A percentile compares a stretch with the other conserved stretches of the same genome.
Conservation (phyloP, 2,329 filamentous ascomycete genomes). For the Graphilbum ipis-grandicollis region DNA sequence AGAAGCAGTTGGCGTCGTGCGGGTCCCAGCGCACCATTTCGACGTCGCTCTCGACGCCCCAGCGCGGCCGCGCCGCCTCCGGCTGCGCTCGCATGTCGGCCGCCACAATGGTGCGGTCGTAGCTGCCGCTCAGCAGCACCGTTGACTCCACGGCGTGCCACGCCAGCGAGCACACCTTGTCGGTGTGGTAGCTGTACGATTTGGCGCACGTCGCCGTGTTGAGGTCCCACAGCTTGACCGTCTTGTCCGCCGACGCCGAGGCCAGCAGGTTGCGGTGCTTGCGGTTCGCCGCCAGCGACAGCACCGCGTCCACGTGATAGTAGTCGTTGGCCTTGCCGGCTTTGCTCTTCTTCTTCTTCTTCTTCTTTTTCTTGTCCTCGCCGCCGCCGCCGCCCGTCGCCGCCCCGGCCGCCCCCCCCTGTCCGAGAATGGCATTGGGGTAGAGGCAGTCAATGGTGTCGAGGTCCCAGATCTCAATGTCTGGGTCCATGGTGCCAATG, state of each 20-base stretch:
- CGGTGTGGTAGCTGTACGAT: conserved; percentile 88
- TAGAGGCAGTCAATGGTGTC: conserved; percentile 97
- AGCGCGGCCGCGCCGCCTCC: conserved; percentile 62
- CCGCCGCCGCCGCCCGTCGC: conserved; percentile 9
- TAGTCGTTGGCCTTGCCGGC: conserved; percentile 73
- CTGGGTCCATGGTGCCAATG: conserved; percentile 91
- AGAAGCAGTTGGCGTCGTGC: conserved; percentile 86
- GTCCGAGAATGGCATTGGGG: conserved; percentile 85
- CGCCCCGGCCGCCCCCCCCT: too few species aligned
- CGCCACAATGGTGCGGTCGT: conserved; percentile 86
- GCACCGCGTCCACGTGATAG: conserved; percentile 86
- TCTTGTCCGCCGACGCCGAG: conserved; percentile 90
- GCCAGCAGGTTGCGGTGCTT: conserved; percentile 88
- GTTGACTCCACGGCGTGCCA: conserved; percentile 86
- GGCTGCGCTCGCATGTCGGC: conserved; percentile 94
- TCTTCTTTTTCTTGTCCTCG: conserved; percentile 28
- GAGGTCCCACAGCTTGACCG: conserved; percentile 94
- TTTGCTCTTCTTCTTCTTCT: conserved; percentile 87
- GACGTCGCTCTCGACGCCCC: conserved; percentile 91
- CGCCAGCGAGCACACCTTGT: conserved; percentile 91
- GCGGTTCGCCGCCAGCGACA: conserved; percentile 81
- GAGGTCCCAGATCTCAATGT: conserved; percentile 97
- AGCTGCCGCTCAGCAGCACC: conserved; percentile 78
- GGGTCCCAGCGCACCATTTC: conserved; percentile 88
- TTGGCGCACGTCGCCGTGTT: conserved; percentile 85